A percentile compares a stretch with the other conserved stretches of the same genome.
phyloP scores from a whole-genome alignment of 2,329 filamentous ascomycete species.

The Fusarium nodosum region DNA sequence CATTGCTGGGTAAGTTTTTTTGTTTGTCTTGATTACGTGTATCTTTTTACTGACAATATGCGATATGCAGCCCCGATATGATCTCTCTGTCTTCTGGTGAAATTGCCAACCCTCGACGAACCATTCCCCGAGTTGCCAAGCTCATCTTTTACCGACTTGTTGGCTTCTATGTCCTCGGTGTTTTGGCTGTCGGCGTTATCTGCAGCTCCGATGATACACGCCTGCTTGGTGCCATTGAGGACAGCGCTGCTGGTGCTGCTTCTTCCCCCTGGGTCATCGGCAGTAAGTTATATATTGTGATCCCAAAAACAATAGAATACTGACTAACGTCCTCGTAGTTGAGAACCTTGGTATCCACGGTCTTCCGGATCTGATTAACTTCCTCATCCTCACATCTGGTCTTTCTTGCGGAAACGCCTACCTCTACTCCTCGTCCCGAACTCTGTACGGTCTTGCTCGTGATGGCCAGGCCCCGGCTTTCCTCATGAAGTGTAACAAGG shows the following conservation, averaged over 20 bases:
- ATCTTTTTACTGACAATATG: background rate
- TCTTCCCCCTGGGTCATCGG: constrained; percentile 73
- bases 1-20: constrained; percentile 61
- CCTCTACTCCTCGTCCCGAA: constrained; percentile 62
- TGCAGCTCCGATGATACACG: constrained; percentile 63
- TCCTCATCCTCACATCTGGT: constrained; percentile 70
- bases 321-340: constrained; percentile 50
- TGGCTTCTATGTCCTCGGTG: constrained; percentile 77
- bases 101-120: constrained; percentile 73
- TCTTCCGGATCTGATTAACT: constrained; percentile 69
- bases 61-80: constrained; percentile 68
- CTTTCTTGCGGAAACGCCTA: constrained; percentile 62
- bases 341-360: constrained; percentile 64
- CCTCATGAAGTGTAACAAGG: constrained; percentile 68
- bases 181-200: constrained; percentile 68
- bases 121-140: constrained; percentile 78
- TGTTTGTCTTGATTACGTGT: background rate
- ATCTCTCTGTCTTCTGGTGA: constrained; percentile 70
- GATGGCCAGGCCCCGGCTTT: constrained; percentile 63
- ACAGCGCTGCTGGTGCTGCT: constrained; percentile 67
- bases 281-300: constrained; percentile 18
- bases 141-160: constrained; percentile 80
- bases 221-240: constrained; percentile 60
- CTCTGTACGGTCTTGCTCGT: constrained; percentile 62
- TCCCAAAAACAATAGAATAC: background rate